phyloP scores from a whole-genome alignment of 2,329 filamentous ascomycete genomes.

The Phaeosphaeriaceae sp. region DNA sequence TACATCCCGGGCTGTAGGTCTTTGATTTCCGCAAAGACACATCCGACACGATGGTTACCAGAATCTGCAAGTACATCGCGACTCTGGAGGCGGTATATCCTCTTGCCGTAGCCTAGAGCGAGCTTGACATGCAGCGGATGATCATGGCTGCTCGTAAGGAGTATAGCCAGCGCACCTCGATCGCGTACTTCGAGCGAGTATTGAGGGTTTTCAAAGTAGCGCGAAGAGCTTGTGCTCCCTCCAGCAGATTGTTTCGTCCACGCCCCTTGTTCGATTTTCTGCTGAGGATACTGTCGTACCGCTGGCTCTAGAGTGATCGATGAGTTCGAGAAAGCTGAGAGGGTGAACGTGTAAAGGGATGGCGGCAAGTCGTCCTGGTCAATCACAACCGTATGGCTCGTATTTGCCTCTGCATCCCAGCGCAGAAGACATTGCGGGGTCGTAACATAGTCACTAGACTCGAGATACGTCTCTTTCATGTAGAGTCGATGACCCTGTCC shows the following conservation, averaged over 20 bases:
- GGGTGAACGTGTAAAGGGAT: slow-evolving; percentile 80
- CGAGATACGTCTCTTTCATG: slow-evolving; percentile 72
- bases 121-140: slow-evolving; percentile 85
- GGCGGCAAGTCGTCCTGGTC: slow-evolving; percentile 81
- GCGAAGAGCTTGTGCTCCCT: slow-evolving; percentile 78
- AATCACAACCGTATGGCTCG: slow-evolving; percentile 69
- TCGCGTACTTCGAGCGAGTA: slow-evolving; percentile 70
- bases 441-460: slow-evolving; percentile 87
- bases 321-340: slow-evolving; percentile 78
- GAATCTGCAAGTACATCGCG: slow-evolving; percentile 83
- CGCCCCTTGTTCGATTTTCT: slow-evolving; percentile 65
- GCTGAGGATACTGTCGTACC: slow-evolving; percentile 64
- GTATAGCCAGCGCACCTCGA: slow-evolving; percentile 70
- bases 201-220: slow-evolving; percentile 87
- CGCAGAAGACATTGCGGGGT: slow-evolving; percentile 89
- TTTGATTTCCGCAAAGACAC: slow-evolving; percentile 70
- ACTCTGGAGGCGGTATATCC: slow-evolving; percentile 72
- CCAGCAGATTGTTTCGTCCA: slow-evolving; percentile 86
- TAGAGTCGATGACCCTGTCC: slow-evolving; percentile 74
- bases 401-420: slow-evolving; percentile 64
- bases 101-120: slow-evolving; percentile 76
- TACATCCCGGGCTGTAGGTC: slow-evolving; percentile 75
- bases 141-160: slow-evolving; percentile 74
- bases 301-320: slow-evolving; percentile 69
- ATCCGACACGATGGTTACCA: slow-evolving; percentile 85